Conservation (phyloP, 257 asterid species). For the Forsythia suspensa region DNA sequence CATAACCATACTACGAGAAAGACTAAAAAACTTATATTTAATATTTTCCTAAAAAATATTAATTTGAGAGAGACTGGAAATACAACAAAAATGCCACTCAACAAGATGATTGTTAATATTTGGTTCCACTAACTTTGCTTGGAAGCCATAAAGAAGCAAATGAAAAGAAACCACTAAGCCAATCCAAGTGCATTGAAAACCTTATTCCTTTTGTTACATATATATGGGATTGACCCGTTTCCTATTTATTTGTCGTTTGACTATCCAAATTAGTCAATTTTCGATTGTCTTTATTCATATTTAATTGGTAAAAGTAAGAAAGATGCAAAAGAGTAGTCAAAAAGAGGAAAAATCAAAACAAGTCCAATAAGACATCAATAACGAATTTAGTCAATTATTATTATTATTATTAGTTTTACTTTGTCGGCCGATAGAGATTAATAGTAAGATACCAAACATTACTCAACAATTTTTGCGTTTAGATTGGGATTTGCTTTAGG, state of each 20-base stretch:
- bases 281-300: constrained; percentile 9
- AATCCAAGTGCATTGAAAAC: constrained; percentile 30
- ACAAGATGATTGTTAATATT: constrained; percentile 15
- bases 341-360: neutral
- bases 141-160: constrained; percentile 24
- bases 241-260: constrained; percentile 28
- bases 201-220: neutral
- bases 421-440: no score
- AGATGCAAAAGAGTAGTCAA: constrained; percentile 33
- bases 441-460: constrained; percentile 22
- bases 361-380: no score
- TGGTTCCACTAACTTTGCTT: constrained; percentile 29
- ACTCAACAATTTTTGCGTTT: neutral
- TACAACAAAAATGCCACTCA: constrained; percentile 8
- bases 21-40: no score
- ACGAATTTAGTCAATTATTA: no score
- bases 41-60: neutral
- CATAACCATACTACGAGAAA: no score
- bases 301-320: constrained; percentile 21
- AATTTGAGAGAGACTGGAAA: constrained; percentile 23
- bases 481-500: constrained; percentile 19
- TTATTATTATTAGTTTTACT: no score
- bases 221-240: constrained; percentile 21
- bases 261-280: constrained; percentile 23
- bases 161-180: constrained; percentile 19